Base-by-base conservation (phyloP, 78 protist genomes). In the Capsaspora owczarzaki region DNA sequence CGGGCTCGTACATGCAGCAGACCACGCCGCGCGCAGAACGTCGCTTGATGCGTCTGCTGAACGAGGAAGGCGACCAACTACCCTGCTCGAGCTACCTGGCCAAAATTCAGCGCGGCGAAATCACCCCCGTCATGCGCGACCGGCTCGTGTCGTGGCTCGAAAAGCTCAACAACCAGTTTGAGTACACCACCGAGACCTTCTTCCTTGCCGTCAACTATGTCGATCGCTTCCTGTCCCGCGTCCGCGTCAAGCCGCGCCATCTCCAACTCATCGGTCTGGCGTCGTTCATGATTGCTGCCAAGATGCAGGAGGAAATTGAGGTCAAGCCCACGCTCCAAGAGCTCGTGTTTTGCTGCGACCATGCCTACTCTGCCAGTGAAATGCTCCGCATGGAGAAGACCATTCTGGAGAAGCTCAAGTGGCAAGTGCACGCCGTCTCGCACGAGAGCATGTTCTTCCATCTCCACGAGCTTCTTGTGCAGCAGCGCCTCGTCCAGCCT, bases 221-320 rank as follows among this genome's bases (percentile, higher is more conserved):
- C 25, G 85, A 82, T 47, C 76, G 78, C 43, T 42, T 82, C 27
- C 74, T 82, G 61, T 71, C 79, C 16, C 8, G 2, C 41, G 78
- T 68, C 31, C 33, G 43, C 37, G 78, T 82, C 38, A 37, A 74
- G 38, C 41, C 79, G 40, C 6, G 4, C 41, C 85, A 82, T 56
- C 51, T 82, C 37, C 85, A 74, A 38, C 49, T 82, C 31, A 71
- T 82, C 2, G 85, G 80, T 22, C 72, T 70, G 37, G 20, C 78
- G 25, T 71, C 56, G 37, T 61, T 82, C 43, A 70, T 82, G 29
- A 19, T 82, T n/a, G 79, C 79, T 6, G 72, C 77, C 37, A 82
- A 82, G 49, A 35, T 53, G 35, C 77, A 76, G n/a, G 85, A 82
- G 69, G 79, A 16, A 27, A 74, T 53, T 63, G 56, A 82, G 42